These are phyloP conservation scores for Agrocybe chaxingu DNA, from an alignment of 768 basidiomycete genomes.

Conservation along the genomic window DNA sequence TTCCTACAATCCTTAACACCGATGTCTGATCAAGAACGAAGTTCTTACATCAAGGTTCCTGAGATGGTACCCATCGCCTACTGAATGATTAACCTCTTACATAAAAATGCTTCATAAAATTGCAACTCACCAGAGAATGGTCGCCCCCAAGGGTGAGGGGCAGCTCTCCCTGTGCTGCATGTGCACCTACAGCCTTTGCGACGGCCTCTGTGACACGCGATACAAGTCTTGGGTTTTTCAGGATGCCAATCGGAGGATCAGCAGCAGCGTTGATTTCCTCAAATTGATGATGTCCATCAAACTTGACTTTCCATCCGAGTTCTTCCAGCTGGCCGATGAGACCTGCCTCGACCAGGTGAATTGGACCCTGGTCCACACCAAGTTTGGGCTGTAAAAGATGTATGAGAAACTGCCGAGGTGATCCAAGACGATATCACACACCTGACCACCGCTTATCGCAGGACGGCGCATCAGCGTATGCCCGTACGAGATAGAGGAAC, in stretches of 20 bases:
- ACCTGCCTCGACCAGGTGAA: conserved; percentile 85
- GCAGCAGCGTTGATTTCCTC: conserved; percentile 60
- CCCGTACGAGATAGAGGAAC: conserved; percentile 21
- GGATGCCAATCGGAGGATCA: conserved; percentile 82
- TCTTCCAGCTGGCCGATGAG: conserved; percentile 70
- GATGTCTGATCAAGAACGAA: neutral
- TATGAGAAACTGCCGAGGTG: neutral
- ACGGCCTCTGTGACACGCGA: conserved; percentile 80
- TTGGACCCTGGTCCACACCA: conserved; percentile 87
- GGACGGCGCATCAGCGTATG: conserved; percentile 7
- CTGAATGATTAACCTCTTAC: conserved; percentile 7
- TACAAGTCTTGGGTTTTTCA: conserved; percentile 90
- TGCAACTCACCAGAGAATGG: conserved; percentile 75
- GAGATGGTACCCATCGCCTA: conserved; percentile 91
- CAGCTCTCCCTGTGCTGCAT: conserved; percentile 75
- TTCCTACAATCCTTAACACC: conserved; percentile 36
- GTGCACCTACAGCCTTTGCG: conserved; percentile 68
- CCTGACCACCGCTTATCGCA: conserved; percentile 60
- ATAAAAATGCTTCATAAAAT: neutral
- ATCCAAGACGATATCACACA: conserved; percentile 21
- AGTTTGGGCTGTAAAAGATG: conserved; percentile 50
- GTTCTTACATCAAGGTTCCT: conserved; percentile 72
- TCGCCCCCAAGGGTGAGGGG: conserved; percentile 95
- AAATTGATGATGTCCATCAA: conserved; percentile 89
- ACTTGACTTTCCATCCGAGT: conserved; percentile 87